These are phyloP conservation scores for Lasiodiplodia citricola DNA, from an alignment of 2,329 filamentous ascomycete species.

Conservation along the genomic window DNA sequence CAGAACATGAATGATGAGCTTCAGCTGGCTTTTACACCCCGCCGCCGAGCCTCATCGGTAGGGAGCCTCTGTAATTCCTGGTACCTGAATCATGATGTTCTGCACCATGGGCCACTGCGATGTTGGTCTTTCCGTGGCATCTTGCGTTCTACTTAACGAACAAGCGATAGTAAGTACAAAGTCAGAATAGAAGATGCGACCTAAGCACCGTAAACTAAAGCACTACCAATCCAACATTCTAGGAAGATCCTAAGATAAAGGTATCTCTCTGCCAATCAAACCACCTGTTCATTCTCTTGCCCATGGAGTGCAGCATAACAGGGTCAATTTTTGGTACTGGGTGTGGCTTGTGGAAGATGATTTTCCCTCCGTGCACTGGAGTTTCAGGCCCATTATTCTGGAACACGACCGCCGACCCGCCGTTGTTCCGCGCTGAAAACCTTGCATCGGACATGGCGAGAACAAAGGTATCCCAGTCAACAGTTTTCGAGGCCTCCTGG, in stretches of 20 bases:
- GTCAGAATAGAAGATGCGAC: too few species aligned
- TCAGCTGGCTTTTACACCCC: too few species aligned
- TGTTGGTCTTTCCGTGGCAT: too few species aligned
- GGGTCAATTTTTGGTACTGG: conserved; percentile 35
- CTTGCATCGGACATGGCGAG: conserved; percentile 31
- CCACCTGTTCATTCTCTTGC: conserved; percentile 36
- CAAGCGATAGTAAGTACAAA: too few species aligned
- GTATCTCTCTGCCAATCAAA: not conserved
- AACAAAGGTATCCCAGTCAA: conserved; percentile 31
- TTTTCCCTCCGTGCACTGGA: conserved; percentile 23
- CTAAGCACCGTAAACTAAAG: too few species aligned
- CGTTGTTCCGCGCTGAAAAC: conserved; percentile 28
- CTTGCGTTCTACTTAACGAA: too few species aligned
- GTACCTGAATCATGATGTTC: too few species aligned
- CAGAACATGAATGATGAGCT: too few species aligned
- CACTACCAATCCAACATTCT: too few species aligned
- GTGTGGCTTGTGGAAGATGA: conserved; percentile 39
- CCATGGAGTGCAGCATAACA: conserved; percentile 37
- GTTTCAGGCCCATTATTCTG: conserved; percentile 16
- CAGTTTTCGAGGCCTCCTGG: conserved; percentile 27
- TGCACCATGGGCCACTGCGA: too few species aligned
- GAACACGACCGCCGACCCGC: conserved; percentile 32
- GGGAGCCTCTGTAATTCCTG: too few species aligned
- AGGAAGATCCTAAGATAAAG: not conserved
- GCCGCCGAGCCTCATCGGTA: too few species aligned